Percentiles rank a stretch among this genome's conserved stretches.
Conservation (phyloP, 306 rosid species). For the Begonia masoniana region DNA sequence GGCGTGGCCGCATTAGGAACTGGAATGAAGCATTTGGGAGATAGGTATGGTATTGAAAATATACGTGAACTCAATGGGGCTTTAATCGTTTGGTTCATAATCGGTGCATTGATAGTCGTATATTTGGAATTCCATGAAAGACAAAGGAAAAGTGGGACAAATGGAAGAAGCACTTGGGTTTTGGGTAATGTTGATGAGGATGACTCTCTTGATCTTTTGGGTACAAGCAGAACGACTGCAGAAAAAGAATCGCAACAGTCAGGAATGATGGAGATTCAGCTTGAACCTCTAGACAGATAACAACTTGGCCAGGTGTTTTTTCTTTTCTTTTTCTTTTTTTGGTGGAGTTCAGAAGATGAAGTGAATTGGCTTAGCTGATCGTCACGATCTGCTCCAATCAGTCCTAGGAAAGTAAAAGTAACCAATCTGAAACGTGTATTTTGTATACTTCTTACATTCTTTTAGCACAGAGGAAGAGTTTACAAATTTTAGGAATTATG, state of each 20-base stretch:
- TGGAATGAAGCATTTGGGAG: conserved; percentile 86
- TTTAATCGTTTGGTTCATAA: conserved; percentile 53
- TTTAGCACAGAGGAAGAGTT: conserved; percentile 7
- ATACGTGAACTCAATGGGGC: conserved; percentile 65
- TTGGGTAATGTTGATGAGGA: conserved; percentile 70
- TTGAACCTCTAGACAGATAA: conserved; percentile 76
- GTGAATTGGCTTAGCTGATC: not conserved
- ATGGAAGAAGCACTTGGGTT: conserved; percentile 79
- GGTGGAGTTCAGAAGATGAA: not conserved
- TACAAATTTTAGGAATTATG: not conserved
- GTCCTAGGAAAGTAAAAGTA: conserved; percentile 6
- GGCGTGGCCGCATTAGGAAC: conserved; percentile 71
- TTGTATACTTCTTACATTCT: conserved; percentile 22
- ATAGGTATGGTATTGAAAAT: conserved; percentile 55
- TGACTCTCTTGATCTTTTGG: conserved; percentile 70
- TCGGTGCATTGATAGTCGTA: conserved; percentile 31
- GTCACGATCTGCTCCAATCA: not conserved
- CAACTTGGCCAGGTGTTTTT: conserved; percentile 16
- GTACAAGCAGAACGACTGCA: conserved; percentile 24
- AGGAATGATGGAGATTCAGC: conserved; percentile 71
- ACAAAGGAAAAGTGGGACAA: conserved; percentile 18
- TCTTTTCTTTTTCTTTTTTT: not conserved
- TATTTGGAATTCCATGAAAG: conserved; percentile 52
- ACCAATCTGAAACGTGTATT: conserved; percentile 4
- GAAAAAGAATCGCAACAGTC: conserved; percentile 36